Percentiles rank a stretch among this genome's conserved stretches.
Evolutionary conservation across 208 protist species (phyloP).

Genomic region (Leishmania aethiopica): DNA sequence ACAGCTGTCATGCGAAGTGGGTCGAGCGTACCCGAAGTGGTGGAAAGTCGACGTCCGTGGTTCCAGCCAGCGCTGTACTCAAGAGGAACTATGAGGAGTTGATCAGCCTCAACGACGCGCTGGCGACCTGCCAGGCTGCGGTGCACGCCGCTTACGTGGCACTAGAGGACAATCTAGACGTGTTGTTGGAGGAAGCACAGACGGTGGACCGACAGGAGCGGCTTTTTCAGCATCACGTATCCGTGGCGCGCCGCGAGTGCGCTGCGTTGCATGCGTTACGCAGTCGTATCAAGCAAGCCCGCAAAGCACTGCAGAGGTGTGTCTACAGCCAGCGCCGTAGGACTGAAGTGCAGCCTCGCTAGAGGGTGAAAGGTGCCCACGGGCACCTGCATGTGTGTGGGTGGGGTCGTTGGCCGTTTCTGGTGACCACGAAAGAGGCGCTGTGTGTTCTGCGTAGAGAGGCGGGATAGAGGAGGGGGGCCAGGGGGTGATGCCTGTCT

Average conservation of each 20-base stretch:
- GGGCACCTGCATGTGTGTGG: not conserved
- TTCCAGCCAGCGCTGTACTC: conserved; percentile 32
- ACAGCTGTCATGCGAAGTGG: conserved; percentile 62
- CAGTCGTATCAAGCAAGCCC: conserved; percentile 27
- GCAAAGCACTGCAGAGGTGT: conserved; percentile 8
- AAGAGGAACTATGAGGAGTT: conserved; percentile 50
- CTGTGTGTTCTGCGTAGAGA: not conserved
- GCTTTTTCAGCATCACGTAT: conserved; percentile 46
- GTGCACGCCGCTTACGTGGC: conserved; percentile 42
- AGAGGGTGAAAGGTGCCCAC: not conserved
- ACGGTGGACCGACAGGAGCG: conserved; percentile 47
- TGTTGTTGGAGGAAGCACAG: conserved; percentile 54
- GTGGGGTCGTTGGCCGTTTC: not conserved
- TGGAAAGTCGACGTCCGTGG: conserved; percentile 18
- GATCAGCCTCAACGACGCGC: conserved; percentile 55
- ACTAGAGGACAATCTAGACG: conserved; percentile 50
- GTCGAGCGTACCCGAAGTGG: conserved; percentile 33
- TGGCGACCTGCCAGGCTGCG: conserved; percentile 59
- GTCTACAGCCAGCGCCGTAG: not conserved
- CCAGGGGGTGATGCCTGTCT: not conserved
- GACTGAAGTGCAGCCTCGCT: not conserved
- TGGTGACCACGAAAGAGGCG: not conserved
- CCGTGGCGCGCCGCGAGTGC: conserved; percentile 51
- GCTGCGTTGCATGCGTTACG: conserved; percentile 43
- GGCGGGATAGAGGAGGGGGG: not conserved